Evolutionary conservation across 257 asterid species (phyloP), one percentile per base, ranked within the genome.

Genomic region (Primulina tabacum): DNA sequence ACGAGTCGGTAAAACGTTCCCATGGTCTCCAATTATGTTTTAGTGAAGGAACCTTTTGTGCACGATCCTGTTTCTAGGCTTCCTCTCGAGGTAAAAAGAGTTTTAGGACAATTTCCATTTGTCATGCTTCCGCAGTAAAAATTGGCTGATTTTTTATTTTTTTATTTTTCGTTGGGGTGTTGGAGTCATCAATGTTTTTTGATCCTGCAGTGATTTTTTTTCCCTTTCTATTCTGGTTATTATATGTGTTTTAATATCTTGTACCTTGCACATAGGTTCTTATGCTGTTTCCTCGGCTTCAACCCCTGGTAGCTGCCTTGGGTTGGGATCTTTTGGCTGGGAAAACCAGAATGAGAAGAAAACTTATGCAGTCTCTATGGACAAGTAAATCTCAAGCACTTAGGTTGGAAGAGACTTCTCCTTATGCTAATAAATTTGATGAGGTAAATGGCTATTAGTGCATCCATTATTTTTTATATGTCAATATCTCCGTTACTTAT

Each of bases 261-360:
- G 34, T 3, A 32, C 6, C 6, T 32, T 56, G 57, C 52, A 33
- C 77, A 60, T 75, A 93, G 99, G 86, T 90, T 75, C 95, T 93
- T 65, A 81, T 81, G 75, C 71, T 89, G 82, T 90, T 87, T 73
- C 97, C 99, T 64, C 88, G 92, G 62, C 96, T 93, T 79, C 99
- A 89, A 78, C 99, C 99, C 73, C 85, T 93, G 77, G 91, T 89
- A 68, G 94, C 99, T 65, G 96, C 85, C 71, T 84, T 93, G 87
- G 97, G 99, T 67, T 93, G 99, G 99, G 99, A 93, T 82, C 86
- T 93, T 70, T 84, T 93, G 77, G 90, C 96, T 74, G 94, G 97
- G 24, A 93, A 86, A 81, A 89, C 97, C 14, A 78, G 78, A 70
- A 65, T 84, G 76, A 90, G 97, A 75, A 87, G 95, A 80, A 86